These are phyloP conservation scores for Kluyveromyces wickerhamii DNA, from an alignment of 805 yeast species.

Conservation along the genomic window DNA sequence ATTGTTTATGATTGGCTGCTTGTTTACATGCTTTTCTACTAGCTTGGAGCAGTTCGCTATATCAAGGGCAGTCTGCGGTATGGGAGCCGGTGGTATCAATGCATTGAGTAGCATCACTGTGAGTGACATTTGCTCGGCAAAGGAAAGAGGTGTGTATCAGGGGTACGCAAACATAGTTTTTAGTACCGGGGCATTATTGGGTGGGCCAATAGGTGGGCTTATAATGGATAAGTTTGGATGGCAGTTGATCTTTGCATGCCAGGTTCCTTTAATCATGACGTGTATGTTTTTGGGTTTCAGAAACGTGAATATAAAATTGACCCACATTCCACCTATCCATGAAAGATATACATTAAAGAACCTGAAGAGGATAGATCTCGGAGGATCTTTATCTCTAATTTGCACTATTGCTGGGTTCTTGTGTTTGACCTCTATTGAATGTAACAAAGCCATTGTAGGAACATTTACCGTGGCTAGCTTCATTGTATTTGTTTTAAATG, in stretches of 20 bases:
- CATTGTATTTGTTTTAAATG: slow-evolving; percentile 29
- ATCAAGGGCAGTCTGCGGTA: slow-evolving; percentile 69
- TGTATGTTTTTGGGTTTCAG: slow-evolving; percentile 33
- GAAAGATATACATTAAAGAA: slow-evolving; percentile 39
- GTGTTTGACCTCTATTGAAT: slow-evolving; percentile 42
- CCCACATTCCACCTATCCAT: slow-evolving; percentile 41
- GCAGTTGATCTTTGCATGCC: slow-evolving; percentile 48
- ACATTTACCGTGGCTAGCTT: slow-evolving; percentile 28
- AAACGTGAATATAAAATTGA: slow-evolving; percentile 36
- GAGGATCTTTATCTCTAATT: slow-evolving; percentile 60
- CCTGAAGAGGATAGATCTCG: slow-evolving; percentile 53
- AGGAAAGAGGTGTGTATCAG: slow-evolving; percentile 74
- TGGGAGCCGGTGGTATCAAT: slow-evolving; percentile 87
- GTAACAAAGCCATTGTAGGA: slow-evolving; percentile 33
- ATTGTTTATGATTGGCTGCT: slow-evolving; percentile 40
- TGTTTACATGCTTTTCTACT: slow-evolving; percentile 33
- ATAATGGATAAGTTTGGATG: slow-evolving; percentile 54
- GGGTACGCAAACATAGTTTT: slow-evolving; percentile 73
- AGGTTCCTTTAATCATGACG: slow-evolving; percentile 38
- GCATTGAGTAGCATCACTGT: slow-evolving; percentile 67
- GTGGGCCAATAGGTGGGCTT: slow-evolving; percentile 61
- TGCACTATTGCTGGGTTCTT: slow-evolving; percentile 39
- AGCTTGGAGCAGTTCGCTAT: slow-evolving; percentile 34
- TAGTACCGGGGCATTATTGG: slow-evolving; percentile 66
- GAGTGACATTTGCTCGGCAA: slow-evolving; percentile 66